phyloP scores from a whole-genome alignment of 2,329 filamentous ascomycete genomes.

The Lasiodiplodia theobromae region DNA sequence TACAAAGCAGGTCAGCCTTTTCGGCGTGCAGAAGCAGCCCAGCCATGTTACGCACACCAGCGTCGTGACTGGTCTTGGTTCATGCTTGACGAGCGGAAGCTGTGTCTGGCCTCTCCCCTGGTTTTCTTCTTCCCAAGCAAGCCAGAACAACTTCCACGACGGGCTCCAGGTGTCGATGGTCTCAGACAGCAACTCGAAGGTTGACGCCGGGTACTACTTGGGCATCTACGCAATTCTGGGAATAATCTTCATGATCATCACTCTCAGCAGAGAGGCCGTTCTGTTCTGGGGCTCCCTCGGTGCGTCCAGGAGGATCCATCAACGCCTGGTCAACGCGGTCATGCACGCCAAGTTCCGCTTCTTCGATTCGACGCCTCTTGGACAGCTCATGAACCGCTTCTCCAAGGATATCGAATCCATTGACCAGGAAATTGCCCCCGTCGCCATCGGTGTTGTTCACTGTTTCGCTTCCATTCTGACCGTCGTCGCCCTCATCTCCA shows the following conservation, averaged over 20 bases:
- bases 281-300: slow-evolving; percentile 91
- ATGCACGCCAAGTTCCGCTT: slow-evolving; percentile 95
- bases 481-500: slow-evolving; percentile 84
- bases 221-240: slow-evolving; percentile 82
- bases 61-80: slow-evolving; percentile 52
- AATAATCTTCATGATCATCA: slow-evolving; percentile 77
- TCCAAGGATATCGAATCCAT: slow-evolving; percentile 96
- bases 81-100: slow-evolving; percentile 58
- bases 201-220: slow-evolving; percentile 86
- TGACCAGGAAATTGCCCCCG: slow-evolving; percentile 93
- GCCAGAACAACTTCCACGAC: slow-evolving; percentile 32
- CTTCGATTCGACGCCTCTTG: slow-evolving; percentile 94
- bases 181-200: slow-evolving; percentile 58
- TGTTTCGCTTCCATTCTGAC: slow-evolving; percentile 76
- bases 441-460: slow-evolving; percentile 79
- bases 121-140: slow-evolving; percentile 30
- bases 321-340: slow-evolving; percentile 76
- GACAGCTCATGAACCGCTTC: slow-evolving; percentile 97
- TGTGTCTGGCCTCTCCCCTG: slow-evolving; percentile 57
- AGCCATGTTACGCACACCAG: slow-evolving; percentile 53
- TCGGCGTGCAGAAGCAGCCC: slow-evolving; percentile 31
- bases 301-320: slow-evolving; percentile 85
- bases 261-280: slow-evolving; percentile 82
- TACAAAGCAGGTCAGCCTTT: slow-evolving; percentile 52
- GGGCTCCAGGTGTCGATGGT: slow-evolving; percentile 43